These are phyloP conservation scores for Penicillium verrucosum DNA, from an alignment of 2,329 filamentous ascomycete species.

Conservation along the genomic window DNA sequence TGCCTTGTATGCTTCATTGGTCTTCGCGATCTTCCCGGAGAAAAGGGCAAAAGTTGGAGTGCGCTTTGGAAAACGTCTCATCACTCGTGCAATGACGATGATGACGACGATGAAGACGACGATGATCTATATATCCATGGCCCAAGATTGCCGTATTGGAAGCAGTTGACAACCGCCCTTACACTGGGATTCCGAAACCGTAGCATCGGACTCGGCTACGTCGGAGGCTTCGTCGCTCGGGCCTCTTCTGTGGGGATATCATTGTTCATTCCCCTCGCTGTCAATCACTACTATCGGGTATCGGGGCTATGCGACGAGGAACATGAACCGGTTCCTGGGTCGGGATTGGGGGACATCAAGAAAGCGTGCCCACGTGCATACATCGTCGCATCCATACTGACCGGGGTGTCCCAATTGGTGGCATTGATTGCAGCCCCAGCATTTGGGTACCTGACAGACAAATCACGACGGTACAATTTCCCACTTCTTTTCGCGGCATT, in stretches of 20 bases:
- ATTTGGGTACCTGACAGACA: slow-evolving; percentile 81
- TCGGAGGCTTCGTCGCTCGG: slow-evolving; percentile 91
- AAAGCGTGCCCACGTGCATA: slow-evolving; percentile 83
- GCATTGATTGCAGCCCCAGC: slow-evolving; percentile 80
- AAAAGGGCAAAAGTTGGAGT: slow-evolving; percentile 72
- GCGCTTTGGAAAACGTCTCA: slow-evolving; percentile 41
- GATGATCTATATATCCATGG: background rate
- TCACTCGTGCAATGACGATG: slow-evolving; percentile 1
- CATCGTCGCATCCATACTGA: slow-evolving; percentile 78
- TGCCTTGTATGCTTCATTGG: slow-evolving; percentile 76
- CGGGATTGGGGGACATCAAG: slow-evolving; percentile 63
- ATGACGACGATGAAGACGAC: slow-evolving; percentile 9
- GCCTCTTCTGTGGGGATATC: slow-evolving; percentile 94
- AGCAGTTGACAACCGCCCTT: slow-evolving; percentile 62
- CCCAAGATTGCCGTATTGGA: slow-evolving; percentile 36
- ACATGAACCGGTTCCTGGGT: slow-evolving; percentile 28
- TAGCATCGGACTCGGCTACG: slow-evolving; percentile 79
- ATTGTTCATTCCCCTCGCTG: slow-evolving; percentile 86
- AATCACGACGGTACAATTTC: slow-evolving; percentile 63
- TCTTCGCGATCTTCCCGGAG: slow-evolving; percentile 64
- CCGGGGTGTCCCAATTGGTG: slow-evolving; percentile 81
- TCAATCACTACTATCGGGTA: slow-evolving; percentile 84
- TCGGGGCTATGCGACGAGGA: slow-evolving; percentile 69
- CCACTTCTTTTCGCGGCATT: slow-evolving; percentile 70
- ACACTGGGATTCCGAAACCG: slow-evolving; percentile 70